Conservation (phyloP, 2,329 filamentous ascomycete genomes). For the Colletotrichum sp. region DNA sequence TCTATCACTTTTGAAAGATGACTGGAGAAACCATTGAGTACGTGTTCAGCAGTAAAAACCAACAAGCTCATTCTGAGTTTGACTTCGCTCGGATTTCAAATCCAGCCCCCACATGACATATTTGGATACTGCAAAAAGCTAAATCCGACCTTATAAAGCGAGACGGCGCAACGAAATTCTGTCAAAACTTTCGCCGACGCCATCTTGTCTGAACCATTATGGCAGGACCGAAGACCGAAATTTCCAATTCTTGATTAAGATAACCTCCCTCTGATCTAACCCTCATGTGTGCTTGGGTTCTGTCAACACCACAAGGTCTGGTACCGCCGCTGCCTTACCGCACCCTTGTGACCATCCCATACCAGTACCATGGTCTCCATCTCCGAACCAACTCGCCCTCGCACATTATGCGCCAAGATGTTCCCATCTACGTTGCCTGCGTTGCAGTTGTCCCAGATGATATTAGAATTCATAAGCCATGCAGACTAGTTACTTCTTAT, state of each 20-base stretch:
- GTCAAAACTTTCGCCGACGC: not conserved
- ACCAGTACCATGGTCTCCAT: not conserved
- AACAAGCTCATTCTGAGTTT: not conserved
- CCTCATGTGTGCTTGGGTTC: not conserved
- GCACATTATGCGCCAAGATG: not conserved
- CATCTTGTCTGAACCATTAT: not conserved
- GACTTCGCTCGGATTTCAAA: fast-evolving
- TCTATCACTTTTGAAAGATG: not conserved
- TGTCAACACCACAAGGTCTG: not conserved
- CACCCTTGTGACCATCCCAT: not conserved
- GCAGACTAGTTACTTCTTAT: not conserved
- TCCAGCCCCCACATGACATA: fast-evolving
- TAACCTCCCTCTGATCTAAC: not conserved
- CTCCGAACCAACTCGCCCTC: not conserved
- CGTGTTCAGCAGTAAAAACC: not conserved
- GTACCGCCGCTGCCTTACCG: not conserved
- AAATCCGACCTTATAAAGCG: not conserved
- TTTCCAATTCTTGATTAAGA: not conserved
- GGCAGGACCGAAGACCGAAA: not conserved
- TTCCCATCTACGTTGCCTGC: no score
- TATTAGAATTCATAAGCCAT: not conserved
- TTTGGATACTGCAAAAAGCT: not conserved
- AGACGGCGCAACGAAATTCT: not conserved
- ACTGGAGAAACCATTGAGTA: not conserved
- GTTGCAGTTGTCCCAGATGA: no score